Conservation (phyloP, 352 stramenopile genomes). For the Phytophthora pseudosyringae region DNA sequence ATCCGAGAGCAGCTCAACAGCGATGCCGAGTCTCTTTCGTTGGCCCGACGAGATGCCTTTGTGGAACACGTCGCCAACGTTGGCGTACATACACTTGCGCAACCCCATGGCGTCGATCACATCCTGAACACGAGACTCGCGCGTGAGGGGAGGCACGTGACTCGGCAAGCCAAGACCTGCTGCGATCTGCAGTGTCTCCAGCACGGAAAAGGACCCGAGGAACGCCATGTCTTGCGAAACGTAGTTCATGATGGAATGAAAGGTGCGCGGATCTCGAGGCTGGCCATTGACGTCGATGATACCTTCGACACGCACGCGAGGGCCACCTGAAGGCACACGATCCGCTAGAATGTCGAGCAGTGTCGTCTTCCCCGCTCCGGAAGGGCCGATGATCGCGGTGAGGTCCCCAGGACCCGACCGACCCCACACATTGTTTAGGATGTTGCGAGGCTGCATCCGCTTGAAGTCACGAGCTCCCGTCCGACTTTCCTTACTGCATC, state of each 20-base stretch:
- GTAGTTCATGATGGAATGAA: constrained; percentile 65
- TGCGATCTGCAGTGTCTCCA: constrained; percentile 71
- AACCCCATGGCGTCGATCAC: constrained; percentile 80
- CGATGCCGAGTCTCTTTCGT: constrained; percentile 93
- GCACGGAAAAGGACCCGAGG: constrained; percentile 69
- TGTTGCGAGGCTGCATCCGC: constrained; percentile 28
- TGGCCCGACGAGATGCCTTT: constrained; percentile 90
- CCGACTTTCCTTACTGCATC: background rate
- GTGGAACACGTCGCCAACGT: constrained; percentile 85
- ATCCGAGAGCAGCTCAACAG: constrained; percentile 93
- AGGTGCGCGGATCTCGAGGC: constrained; percentile 41
- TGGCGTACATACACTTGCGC: constrained; percentile 54
- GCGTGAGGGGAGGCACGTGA: constrained; percentile 46
- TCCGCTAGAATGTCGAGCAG: constrained; percentile 72
- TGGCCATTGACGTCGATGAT: constrained; percentile 60
- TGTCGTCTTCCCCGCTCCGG: constrained; percentile 68
- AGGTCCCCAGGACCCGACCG: constrained; percentile 64
- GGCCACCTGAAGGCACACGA: constrained; percentile 27
- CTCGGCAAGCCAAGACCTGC: constrained; percentile 56
- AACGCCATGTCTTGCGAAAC: constrained; percentile 69
- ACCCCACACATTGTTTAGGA: constrained; percentile 66
- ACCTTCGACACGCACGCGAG: constrained; percentile 48
- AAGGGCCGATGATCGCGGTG: constrained; percentile 73
- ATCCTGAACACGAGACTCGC: constrained; percentile 61
- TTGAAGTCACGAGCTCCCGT: background rate